Evolutionary conservation across 2,329 filamentous ascomycete species (phyloP).

Genomic region (Didymella sp.): DNA sequence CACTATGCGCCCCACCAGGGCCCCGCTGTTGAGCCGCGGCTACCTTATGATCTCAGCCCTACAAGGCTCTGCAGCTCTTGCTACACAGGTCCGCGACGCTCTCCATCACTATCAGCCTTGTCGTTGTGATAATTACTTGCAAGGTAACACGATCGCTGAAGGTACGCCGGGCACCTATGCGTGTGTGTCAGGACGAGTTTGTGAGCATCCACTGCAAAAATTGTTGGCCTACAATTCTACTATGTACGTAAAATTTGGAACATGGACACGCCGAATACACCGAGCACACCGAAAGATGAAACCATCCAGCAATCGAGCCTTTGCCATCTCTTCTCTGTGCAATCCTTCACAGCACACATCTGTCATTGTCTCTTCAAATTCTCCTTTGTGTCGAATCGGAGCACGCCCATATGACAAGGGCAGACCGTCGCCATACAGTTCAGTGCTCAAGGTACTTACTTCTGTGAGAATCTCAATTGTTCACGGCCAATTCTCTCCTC

Average conservation of each 20-base stretch:
- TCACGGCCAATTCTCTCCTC: not conserved
- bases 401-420: too few relatives aligned
- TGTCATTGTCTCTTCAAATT: too few relatives aligned
- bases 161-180: too few relatives aligned
- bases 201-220: not conserved
- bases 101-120: not conserved
- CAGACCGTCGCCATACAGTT: too few relatives aligned
- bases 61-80: not conserved
- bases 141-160: too few relatives aligned
- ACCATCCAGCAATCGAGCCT: not conserved
- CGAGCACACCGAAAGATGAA: not conserved
- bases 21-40: constrained; percentile 20
- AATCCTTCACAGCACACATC: too few relatives aligned
- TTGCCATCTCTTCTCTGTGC: not conserved
- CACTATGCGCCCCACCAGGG: constrained; percentile 15
- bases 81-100: not conserved
- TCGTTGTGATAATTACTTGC: too few relatives aligned
- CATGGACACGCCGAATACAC: not conserved
- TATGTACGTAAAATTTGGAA: not conserved
- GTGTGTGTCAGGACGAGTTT: not conserved
- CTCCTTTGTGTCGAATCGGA: too few relatives aligned
- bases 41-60: constrained; percentile 14
- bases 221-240: not conserved
- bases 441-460: too few relatives aligned
- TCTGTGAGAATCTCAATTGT: too few relatives aligned